Evolutionary conservation across 345 rosid species (phyloP).

Genomic region (Arabis alpina): DNA sequence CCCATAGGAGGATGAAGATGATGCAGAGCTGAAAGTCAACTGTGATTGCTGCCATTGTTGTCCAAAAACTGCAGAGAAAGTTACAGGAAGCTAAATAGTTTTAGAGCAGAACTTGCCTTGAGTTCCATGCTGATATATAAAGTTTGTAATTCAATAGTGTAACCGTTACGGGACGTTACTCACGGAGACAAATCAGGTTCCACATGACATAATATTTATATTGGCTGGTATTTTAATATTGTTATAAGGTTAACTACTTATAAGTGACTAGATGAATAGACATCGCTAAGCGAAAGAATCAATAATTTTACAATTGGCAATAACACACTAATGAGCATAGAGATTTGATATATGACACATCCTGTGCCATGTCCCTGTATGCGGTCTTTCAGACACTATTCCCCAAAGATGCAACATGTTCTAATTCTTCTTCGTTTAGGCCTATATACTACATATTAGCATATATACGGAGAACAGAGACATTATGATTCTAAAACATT

Average conservation of each 20-base stretch:
- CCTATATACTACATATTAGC: too few species aligned
- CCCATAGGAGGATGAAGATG: slow-evolving; percentile 26
- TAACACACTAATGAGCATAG: too few species aligned
- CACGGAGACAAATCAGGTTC: slow-evolving; percentile 10
- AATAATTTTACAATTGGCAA: too few species aligned
- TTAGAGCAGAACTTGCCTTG: slow-evolving; percentile 1
- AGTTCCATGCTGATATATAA: slow-evolving; percentile 1
- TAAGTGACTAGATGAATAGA: neutral
- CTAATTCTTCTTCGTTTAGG: neutral
- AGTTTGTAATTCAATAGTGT: slow-evolving; percentile 11
- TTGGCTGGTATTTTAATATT: neutral
- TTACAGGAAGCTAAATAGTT: slow-evolving; percentile 5
- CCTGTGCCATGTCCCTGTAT: too few species aligned
- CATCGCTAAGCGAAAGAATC: too few species aligned
- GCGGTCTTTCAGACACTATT: too few species aligned
- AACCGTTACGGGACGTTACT: slow-evolving; percentile 9
- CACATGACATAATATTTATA: neutral
- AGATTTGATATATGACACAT: too few species aligned
- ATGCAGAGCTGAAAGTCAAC: slow-evolving; percentile 43
- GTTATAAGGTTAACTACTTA: too few species aligned
- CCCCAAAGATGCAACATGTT: neutral
- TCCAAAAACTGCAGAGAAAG: slow-evolving; percentile 36
- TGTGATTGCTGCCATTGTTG: slow-evolving; percentile 34
- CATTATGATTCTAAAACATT: too few species aligned
- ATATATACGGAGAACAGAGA: too few species aligned